Base-by-base conservation (phyloP, 73 alveolate genomes). In the Paramecium octaurelia region DNA sequence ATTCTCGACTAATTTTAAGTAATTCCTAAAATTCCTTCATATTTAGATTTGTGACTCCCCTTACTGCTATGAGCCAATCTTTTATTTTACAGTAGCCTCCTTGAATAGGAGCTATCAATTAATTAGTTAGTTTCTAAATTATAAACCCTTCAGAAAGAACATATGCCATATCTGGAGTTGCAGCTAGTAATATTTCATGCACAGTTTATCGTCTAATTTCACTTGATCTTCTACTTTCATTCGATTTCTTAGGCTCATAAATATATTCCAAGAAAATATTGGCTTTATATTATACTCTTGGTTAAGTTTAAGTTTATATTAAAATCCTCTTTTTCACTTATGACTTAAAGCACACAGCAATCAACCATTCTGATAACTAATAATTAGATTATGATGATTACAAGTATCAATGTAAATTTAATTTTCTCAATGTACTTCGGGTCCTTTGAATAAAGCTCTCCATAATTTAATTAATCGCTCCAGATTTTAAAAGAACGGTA, bases 111-210 rank as follows among this genome's bases (percentile, higher is more conserved):
- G 42, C 46, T 14, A 64, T 64, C 50, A 64, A 34, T 12, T 27
- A 24, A 64, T 64, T 64, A 14, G 84, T 73, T 73, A 73, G 35
- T 40, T 73, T 36, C 2, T 60, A 34, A 35, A 73, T 73, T 14
- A 73, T 20, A 73, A n/a, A 73, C 4, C 60, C 87, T 40, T 73
- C 87, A 29, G 87, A 34, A 0, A 73, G 18, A 73, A 73, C 46
- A 73, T 73, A 73, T 14, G 87, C 87, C 87, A 73, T 73, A 36
- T 73, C 87, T 35, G 87, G 87, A 12, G 87, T 73, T n/a, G 87
- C 87, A 35, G 87, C 59, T 36, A 73, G 18, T 11, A 73, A 38
- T 0, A 73, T 38, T 36, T 40, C 59, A 35, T 73, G 59, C 0
- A 16, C 21, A n/a, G 34, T 36, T 31, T 73, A 38, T 73, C 57